phyloP scores from a whole-genome alignment of 208 protist species.

The Crithidia fasciculata region DNA sequence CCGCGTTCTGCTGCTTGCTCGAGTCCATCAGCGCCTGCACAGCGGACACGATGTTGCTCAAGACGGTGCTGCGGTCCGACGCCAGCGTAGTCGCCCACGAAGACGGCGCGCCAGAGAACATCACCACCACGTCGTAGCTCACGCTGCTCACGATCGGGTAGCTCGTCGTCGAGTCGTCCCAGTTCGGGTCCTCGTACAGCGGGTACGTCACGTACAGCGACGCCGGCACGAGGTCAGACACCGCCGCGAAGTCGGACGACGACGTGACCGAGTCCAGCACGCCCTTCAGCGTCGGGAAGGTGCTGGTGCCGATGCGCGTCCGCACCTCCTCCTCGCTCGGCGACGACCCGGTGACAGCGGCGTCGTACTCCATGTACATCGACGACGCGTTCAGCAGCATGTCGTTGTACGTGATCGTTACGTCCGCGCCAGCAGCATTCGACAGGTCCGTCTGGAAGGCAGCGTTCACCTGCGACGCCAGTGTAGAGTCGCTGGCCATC shows the following conservation, averaged over 20 bases:
- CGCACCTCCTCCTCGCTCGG: constrained; percentile 14
- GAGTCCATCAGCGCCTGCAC: constrained; percentile 9
- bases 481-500: background rate
- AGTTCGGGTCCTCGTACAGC: constrained; percentile 8
- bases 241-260: background rate
- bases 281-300: background rate
- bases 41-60: background rate
- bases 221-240: constrained; percentile 1
- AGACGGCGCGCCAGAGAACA: constrained; percentile 12
- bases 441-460: background rate
- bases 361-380: constrained; percentile 5
- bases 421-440: background rate
- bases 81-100: background rate
- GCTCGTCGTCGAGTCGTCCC: background rate
- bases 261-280: background rate
- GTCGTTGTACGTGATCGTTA: background rate
- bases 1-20: constrained; percentile 3
- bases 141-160: background rate
- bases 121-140: constrained; percentile 5
- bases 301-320: background rate
- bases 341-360: background rate
- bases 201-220: background rate
- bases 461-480: background rate
- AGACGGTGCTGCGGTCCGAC: background rate
- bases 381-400: constrained; percentile 10